Conservation (phyloP, 2,329 filamentous ascomycete genomes). For the Neonectria magnoliae region DNA sequence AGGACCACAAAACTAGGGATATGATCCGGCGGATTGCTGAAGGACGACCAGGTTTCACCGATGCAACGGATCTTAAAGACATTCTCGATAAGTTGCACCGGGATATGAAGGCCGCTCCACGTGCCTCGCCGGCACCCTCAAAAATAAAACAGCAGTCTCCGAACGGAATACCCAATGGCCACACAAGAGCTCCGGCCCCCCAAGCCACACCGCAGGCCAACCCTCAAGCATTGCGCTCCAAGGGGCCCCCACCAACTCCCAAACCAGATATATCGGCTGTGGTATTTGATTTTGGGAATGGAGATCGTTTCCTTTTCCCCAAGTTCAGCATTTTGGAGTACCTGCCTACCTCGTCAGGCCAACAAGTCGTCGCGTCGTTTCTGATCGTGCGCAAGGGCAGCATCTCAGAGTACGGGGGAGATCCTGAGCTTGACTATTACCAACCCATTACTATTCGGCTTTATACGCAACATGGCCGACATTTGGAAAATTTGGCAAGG, state of each 20-base stretch:
- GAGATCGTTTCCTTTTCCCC: constrained; percentile 82
- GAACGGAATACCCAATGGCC: constrained; percentile 49
- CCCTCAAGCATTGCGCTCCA: constrained; percentile 68
- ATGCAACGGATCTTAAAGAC: constrained; percentile 64
- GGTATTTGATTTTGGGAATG: constrained; percentile 76
- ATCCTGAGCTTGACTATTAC: constrained; percentile 75
- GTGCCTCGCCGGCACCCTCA: constrained; percentile 43
- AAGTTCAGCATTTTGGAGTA: constrained; percentile 81
- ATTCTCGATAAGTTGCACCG: constrained; percentile 60
- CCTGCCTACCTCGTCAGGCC: constrained; percentile 59
- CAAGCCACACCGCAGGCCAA: constrained; percentile 43
- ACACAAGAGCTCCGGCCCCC: constrained; percentile 32
- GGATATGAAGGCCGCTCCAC: constrained; percentile 51
- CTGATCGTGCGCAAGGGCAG: constrained; percentile 79
- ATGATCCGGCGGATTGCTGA: constrained; percentile 66
- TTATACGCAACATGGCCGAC: constrained; percentile 61
- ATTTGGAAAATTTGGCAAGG: constrained; percentile 68
- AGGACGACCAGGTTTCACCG: constrained; percentile 60
- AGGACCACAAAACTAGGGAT: constrained; percentile 59
- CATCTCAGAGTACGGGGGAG: constrained; percentile 70
- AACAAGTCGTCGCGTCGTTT: constrained; percentile 78
- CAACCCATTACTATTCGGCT: constrained; percentile 76
- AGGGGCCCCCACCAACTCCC: constrained; percentile 63
- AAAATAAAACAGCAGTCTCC: constrained; percentile 40
- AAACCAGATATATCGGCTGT: constrained; percentile 73